These are phyloP conservation scores for Leptographium procerum DNA, from an alignment of 2,329 filamentous ascomycete species.

Conservation along the genomic window DNA sequence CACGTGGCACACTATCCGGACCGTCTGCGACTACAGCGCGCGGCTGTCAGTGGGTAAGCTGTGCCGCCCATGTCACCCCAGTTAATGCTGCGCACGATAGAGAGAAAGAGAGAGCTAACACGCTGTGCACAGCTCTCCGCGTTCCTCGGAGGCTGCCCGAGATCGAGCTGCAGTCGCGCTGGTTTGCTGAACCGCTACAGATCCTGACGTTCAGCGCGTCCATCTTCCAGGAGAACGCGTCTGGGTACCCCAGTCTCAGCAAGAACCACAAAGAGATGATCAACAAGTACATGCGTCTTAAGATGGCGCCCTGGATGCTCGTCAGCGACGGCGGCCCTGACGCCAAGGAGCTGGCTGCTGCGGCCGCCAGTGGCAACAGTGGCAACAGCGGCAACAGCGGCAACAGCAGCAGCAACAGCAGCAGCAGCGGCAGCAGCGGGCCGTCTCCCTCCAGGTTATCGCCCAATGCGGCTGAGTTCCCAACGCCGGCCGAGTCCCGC, in stretches of 20 bases:
- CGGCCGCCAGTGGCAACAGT: slow-evolving; percentile 5
- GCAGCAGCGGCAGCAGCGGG: slow-evolving; percentile 13
- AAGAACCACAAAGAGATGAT: slow-evolving; percentile 51
- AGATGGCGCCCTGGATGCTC: slow-evolving; percentile 50
- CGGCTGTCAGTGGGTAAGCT: slow-evolving; percentile 73
- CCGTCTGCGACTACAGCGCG: slow-evolving; percentile 72
- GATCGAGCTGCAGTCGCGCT: slow-evolving; percentile 49
- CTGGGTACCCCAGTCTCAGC: slow-evolving; percentile 49
- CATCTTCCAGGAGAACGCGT: slow-evolving; percentile 48
- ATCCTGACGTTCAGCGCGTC: slow-evolving; percentile 43
- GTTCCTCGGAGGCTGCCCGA: slow-evolving; percentile 49
- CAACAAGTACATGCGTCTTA: slow-evolving; percentile 52
- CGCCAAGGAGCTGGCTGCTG: slow-evolving; percentile 18
- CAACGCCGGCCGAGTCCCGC: slow-evolving; percentile 59
- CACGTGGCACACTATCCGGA: slow-evolving; percentile 80
- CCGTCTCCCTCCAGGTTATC: slow-evolving; percentile 20
- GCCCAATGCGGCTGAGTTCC: slow-evolving; percentile 38
- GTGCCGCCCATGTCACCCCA: no score
- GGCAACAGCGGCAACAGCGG: slow-evolving; percentile 7
- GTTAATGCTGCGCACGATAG: background rate
- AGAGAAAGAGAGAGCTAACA: background rate
- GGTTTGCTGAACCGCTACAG: slow-evolving; percentile 59
- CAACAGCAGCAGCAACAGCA: slow-evolving; percentile 13
- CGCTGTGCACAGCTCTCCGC: slow-evolving; percentile 33
- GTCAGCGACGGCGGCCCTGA: slow-evolving; percentile 49